Percentiles rank a stretch among this genome's conserved stretches.
These are phyloP conservation scores for Oemleria cerasiformis DNA, from an alignment of 306 rosid species.

Conservation along the genomic window DNA sequence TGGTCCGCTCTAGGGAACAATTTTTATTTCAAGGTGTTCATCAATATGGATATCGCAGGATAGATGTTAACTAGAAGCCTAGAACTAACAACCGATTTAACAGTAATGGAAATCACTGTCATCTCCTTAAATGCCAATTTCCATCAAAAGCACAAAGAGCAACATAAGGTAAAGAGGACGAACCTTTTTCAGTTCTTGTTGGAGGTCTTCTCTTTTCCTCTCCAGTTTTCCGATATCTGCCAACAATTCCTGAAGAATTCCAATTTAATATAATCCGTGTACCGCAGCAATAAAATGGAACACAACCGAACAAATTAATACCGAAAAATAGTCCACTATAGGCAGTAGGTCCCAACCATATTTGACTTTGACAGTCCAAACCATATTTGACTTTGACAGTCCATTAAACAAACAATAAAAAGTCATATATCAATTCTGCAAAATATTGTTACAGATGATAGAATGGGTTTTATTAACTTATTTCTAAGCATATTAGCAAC, in stretches of 20 bases:
- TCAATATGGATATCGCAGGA: neutral
- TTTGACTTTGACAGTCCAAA: neutral
- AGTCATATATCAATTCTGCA: neutral
- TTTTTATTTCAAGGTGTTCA: no score
- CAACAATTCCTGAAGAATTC: constrained; percentile 62
- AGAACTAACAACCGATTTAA: neutral
- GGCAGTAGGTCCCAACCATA: neutral
- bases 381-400: neutral
- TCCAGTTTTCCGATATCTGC: constrained; percentile 68
- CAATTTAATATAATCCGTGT: constrained; percentile 13
- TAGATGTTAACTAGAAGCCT: neutral
- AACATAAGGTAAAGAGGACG: constrained; percentile 7
- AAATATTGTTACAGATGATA: neutral
- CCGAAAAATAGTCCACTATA: neutral
- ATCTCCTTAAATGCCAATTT: neutral
- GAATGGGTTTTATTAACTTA: neutral
- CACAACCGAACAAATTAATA: neutral
- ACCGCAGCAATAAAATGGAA: constrained; percentile 15
- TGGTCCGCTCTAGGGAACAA: no score
- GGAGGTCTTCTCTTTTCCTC: constrained; percentile 68
- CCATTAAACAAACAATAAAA: no score
- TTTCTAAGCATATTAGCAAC: neutral
- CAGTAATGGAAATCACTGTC: neutral
- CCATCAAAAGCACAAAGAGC: neutral
- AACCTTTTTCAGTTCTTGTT: constrained; percentile 72